Conservation (phyloP, 2,329 filamentous ascomycete genomes). For the Cordyceps farinosa region DNA sequence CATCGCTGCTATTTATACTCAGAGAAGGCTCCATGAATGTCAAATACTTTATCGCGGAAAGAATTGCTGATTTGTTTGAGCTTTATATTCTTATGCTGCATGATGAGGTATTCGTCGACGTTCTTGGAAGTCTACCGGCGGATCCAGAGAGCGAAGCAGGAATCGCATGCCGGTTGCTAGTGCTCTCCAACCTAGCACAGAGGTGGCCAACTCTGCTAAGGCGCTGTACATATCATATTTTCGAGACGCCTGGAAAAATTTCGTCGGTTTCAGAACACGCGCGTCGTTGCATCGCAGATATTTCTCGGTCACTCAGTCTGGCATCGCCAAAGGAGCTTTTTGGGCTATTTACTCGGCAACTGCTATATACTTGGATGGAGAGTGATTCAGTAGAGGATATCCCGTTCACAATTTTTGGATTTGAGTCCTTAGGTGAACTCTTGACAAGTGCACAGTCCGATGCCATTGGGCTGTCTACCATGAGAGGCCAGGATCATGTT, state of each 20-base stretch:
- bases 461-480: constrained; percentile 73
- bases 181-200: constrained; percentile 73
- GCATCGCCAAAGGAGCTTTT: constrained; percentile 69
- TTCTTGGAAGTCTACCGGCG: constrained; percentile 73
- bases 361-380: constrained; percentile 88
- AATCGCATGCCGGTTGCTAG: constrained; percentile 76
- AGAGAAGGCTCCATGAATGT: constrained; percentile 62
- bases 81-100: constrained; percentile 80
- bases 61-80: constrained; percentile 71
- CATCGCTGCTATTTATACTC: constrained; percentile 72
- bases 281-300: constrained; percentile 62
- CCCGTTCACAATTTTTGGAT: constrained; percentile 83
- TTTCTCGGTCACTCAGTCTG: constrained; percentile 64
- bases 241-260: constrained; percentile 80
- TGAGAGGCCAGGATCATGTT: constrained; percentile 69
- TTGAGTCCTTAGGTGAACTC: constrained; percentile 63
- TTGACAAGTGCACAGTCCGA: constrained; percentile 71
- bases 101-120: constrained; percentile 77
- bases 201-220: constrained; percentile 82
- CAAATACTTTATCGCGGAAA: constrained; percentile 70
- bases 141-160: constrained; percentile 72
- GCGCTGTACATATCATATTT: constrained; percentile 87
- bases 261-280: constrained; percentile 65
- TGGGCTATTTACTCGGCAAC: constrained; percentile 77
- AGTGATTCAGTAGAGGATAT: constrained; percentile 64